A percentile compares a stretch with the other conserved stretches of the same genome.
Evolutionary conservation across 208 protist species (phyloP).

Genomic region (Leishmania mexicana): DNA sequence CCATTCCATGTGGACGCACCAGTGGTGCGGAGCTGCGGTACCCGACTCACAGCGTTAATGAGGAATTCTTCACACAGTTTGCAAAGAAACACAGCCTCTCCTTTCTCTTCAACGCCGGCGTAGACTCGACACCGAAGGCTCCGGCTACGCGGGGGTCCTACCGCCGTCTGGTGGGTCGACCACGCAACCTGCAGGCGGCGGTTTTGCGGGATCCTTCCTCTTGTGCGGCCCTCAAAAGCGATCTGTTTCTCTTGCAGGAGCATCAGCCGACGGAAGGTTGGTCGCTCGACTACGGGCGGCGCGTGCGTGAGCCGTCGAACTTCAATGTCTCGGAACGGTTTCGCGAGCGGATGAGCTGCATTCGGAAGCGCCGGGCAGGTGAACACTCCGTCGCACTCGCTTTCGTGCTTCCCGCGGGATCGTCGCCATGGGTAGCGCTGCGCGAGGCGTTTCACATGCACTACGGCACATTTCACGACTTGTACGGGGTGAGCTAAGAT

Average conservation of each 20-base stretch:
- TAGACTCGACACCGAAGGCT: background rate
- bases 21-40: background rate
- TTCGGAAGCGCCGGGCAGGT: slow-evolving; percentile 8
- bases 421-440: slow-evolving; percentile 65
- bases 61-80: slow-evolving; percentile 36
- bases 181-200: slow-evolving; percentile 44
- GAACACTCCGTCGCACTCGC: slow-evolving; percentile 56
- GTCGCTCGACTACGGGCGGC: slow-evolving; percentile 43
- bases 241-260: slow-evolving; percentile 78
- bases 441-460: slow-evolving; percentile 68
- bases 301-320: slow-evolving; percentile 74
- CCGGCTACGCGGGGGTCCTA: slow-evolving; percentile 23
- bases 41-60: slow-evolving; percentile 29
- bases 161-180: slow-evolving; percentile 56
- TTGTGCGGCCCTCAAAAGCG: slow-evolving; percentile 70
- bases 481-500: slow-evolving; percentile 41
- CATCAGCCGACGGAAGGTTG: slow-evolving; percentile 38
- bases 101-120: slow-evolving; percentile 38
- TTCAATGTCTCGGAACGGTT: slow-evolving; percentile 87
- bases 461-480: slow-evolving; percentile 66
- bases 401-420: slow-evolving; percentile 47
- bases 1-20: slow-evolving; percentile 47
- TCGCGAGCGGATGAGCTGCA: slow-evolving; percentile 54
- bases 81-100: slow-evolving; percentile 37
- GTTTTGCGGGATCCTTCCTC: slow-evolving; percentile 74